Evolutionary conservation across 192 early-diverging fungal species (phyloP).

Genomic region (Coemansia sp.): DNA sequence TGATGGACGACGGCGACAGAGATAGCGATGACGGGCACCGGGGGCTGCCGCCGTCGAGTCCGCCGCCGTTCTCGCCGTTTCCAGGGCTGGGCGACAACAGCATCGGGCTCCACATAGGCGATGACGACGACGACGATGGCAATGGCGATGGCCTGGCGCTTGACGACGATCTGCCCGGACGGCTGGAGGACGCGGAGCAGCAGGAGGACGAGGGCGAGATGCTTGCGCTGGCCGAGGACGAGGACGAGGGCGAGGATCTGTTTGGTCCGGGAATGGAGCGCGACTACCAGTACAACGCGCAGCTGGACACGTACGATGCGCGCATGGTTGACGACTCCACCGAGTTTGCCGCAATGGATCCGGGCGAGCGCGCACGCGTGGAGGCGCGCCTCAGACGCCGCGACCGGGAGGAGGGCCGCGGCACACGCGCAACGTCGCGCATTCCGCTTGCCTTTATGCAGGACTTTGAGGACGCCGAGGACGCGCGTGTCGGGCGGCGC

Average conservation of each 20-base stretch:
- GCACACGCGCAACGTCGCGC: conserved; percentile 32
- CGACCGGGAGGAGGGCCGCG: conserved; percentile 73
- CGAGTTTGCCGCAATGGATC: conserved; percentile 69
- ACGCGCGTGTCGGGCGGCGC: conserved; percentile 18
- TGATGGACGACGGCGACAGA: not conserved
- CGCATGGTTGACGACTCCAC: conserved; percentile 81
- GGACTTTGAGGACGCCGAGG: conserved; percentile 70
- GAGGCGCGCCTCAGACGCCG: conserved; percentile 79
- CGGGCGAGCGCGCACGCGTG: conserved; percentile 66
- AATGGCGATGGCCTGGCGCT: not conserved
- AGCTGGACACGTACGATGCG: conserved; percentile 78
- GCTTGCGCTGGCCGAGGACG: conserved; percentile 57
- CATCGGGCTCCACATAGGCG: conserved; percentile 1
- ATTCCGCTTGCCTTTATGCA: conserved; percentile 88
- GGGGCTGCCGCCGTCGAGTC: conserved; percentile 44
- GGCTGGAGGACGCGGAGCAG: conserved; percentile 28
- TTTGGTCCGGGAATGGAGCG: conserved; percentile 82
- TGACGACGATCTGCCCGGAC: conserved; percentile 27
- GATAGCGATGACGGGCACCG: conserved; percentile 2
- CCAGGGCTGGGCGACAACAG: conserved; percentile 8
- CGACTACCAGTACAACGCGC: conserved; percentile 77
- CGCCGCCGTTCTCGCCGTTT: conserved; percentile 49
- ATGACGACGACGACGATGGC: conserved; percentile 11
- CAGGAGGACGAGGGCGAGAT: conserved; percentile 49
- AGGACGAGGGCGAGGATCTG: conserved; percentile 88